Base-by-base conservation (phyloP, 1,284 basidiomycete genomes). In the Cronartium quercuum region DNA sequence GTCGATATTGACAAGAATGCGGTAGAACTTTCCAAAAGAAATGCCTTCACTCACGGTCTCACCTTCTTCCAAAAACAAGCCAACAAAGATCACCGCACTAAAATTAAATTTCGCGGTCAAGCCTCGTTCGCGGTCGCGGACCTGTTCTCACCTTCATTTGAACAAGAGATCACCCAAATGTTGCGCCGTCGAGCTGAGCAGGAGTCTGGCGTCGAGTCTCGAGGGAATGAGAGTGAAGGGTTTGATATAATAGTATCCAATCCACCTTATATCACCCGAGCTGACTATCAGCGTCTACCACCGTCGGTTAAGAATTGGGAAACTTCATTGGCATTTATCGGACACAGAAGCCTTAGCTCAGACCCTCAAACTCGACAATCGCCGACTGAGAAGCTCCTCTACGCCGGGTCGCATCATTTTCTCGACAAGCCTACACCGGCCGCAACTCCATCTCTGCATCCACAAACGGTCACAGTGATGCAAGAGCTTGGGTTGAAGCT, bases 241-340 rank as follows among this genome's bases (percentile, higher is more conserved):
- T 89, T 89, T 81, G 88, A 94, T 82, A 82, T 96, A 75, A 83
- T 97, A 78, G 91, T 92, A 6, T 88, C 90, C 12, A 97, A 96
- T 82, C 94, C 94, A n/a, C 94, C 94, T 6, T 96, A 96, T 83
- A 91, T 97, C 78, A 84, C 91, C 29, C 84, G 81, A 69, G 76
- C 81, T 41, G 89, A 91, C 75, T 94, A 89, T 80, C 82, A 86
- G 57, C 76, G 80, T 15, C 85, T 95, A 34, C 86, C 89, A 3
- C 76, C 80, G 21, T 89, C 87, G 47, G 93, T 97, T 62, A 86
- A 83, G 62, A 84, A 86, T 69, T 91, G 86, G 80, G 94, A 97
- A 82, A 91, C 94, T 82, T 86, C 84, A 15, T 84, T 84, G 15
- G 93, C 94, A 2, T 86, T 97, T 29, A 84, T 93, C 37, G 93